A percentile compares a stretch with the other conserved stretches of the same genome.
Evolutionary conservation across 129 eudicot genomes (phyloP).

Genomic region (Smallanthus sonchifolius): DNA sequence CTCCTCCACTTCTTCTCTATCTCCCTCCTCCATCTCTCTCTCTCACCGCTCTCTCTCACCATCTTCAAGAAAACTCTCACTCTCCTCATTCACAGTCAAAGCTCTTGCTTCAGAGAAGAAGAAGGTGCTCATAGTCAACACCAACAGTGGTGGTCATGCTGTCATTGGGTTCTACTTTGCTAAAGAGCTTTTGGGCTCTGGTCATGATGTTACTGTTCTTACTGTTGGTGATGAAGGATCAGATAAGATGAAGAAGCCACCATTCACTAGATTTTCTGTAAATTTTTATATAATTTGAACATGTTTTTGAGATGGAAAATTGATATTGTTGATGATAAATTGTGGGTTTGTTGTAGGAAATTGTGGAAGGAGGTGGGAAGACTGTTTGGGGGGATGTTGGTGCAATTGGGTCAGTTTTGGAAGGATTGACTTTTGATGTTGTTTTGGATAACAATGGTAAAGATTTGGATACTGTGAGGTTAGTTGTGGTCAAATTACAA

Average conservation of each 20-base stretch:
- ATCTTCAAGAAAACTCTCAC: slow-evolving; percentile 15
- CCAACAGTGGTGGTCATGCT: slow-evolving; percentile 96
- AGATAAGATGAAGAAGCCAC: slow-evolving; percentile 99
- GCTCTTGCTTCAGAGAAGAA: slow-evolving; percentile 61
- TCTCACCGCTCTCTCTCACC: slow-evolving; percentile 28
- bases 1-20: slow-evolving; percentile 29
- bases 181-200: slow-evolving; percentile 69
- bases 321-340: not conserved
- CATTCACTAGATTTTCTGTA: slow-evolving; percentile 82
- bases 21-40: slow-evolving; percentile 28
- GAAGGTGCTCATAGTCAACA: slow-evolving; percentile 79
- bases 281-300: not conserved
- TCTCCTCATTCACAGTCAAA: slow-evolving; percentile 41
- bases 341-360: slow-evolving; percentile 52
- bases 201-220: slow-evolving; percentile 76
- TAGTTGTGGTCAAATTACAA: slow-evolving; percentile 9
- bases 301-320: not conserved
- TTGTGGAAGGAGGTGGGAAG: slow-evolving; percentile 82
- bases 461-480: slow-evolving; percentile 92
- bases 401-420: slow-evolving; percentile 73
- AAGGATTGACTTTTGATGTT: slow-evolving; percentile 75
- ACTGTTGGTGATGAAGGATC: slow-evolving; percentile 91
- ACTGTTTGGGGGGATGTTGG: slow-evolving; percentile 90
- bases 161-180: slow-evolving; percentile 97
- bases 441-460: slow-evolving; percentile 99